These are phyloP conservation scores for Tolypocladium endophyticum DNA, from an alignment of 2,329 filamentous ascomycete species.

Conservation along the genomic window DNA sequence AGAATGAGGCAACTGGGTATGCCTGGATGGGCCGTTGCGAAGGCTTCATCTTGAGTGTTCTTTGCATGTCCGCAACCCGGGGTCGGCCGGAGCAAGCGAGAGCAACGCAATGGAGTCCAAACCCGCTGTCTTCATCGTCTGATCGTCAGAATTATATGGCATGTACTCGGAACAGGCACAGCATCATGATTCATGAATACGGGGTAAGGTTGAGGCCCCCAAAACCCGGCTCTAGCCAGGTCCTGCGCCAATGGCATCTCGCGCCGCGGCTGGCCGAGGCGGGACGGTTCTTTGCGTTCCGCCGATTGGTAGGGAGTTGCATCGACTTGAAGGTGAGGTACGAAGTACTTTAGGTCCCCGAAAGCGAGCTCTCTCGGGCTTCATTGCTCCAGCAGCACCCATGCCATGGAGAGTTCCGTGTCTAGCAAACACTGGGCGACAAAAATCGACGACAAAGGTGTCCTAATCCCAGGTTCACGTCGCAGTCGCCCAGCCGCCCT, in stretches of 20 bases:
- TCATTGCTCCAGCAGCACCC: neutral
- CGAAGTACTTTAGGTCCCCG: constrained; percentile 1
- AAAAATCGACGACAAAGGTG: neutral
- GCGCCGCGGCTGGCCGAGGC: neutral
- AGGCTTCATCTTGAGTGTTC: neutral
- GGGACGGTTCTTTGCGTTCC: neutral
- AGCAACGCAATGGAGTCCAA: neutral
- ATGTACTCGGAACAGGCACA: neutral
- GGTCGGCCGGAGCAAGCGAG: neutral
- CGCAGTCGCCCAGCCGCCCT: neutral
- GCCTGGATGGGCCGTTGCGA: neutral
- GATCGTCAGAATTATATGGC: neutral
- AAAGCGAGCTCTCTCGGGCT: constrained; percentile 4
- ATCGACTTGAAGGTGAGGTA: neutral
- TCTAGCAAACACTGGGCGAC: neutral
- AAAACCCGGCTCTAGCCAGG: neutral
- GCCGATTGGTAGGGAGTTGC: neutral
- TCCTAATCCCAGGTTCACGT: neutral
- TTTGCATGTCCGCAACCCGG: neutral
- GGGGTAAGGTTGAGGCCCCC: too few species aligned
- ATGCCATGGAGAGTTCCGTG: neutral
- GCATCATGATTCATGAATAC: neutral
- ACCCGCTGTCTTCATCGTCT: neutral
- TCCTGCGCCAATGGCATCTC: neutral
- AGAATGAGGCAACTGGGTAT: neutral